phyloP scores from a whole-genome alignment of 345 rosid genomes.

The Citrus sp. region DNA sequence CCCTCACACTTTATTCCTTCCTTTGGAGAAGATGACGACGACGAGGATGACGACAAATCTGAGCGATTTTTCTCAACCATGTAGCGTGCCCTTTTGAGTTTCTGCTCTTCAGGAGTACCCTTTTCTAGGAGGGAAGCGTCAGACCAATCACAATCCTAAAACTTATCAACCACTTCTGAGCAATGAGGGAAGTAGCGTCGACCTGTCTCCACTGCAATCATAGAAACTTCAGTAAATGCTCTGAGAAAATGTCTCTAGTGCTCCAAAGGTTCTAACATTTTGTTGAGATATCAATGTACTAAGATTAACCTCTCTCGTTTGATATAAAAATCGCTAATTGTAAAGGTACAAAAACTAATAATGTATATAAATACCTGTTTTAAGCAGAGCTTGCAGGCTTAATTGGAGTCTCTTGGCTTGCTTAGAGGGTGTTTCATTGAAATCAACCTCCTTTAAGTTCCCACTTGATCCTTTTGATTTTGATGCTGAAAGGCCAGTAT shows the following conservation, averaged over 20 bases:
- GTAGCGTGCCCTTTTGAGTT: slow-evolving; percentile 35
- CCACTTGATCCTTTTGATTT: no score
- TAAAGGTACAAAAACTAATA: no score
- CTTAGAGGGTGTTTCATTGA: no score
- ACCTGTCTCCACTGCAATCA: slow-evolving; percentile 42
- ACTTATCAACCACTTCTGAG: slow-evolving; percentile 38
- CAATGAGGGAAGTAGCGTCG: slow-evolving; percentile 36
- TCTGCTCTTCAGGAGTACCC: slow-evolving; percentile 40
- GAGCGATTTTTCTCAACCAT: slow-evolving; percentile 23
- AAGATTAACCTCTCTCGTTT: no score
- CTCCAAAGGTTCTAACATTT: background rate
- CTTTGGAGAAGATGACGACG: slow-evolving; percentile 19
- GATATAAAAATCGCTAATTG: no score
- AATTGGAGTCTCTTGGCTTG: no score
- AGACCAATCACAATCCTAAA: slow-evolving; percentile 27
- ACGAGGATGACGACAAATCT: background rate
- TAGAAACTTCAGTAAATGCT: background rate
- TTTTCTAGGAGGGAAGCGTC: slow-evolving; percentile 28
- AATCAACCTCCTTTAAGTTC: no score
- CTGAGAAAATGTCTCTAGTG: background rate
- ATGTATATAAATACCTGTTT: no score
- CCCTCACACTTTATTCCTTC: slow-evolving; percentile 6
- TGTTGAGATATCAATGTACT: no score
- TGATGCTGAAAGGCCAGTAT: no score
- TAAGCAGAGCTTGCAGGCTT: no score